Base-by-base conservation (phyloP, 2,329 filamentous ascomycete species). In the Stagonosporopsis vannaccii region DNA sequence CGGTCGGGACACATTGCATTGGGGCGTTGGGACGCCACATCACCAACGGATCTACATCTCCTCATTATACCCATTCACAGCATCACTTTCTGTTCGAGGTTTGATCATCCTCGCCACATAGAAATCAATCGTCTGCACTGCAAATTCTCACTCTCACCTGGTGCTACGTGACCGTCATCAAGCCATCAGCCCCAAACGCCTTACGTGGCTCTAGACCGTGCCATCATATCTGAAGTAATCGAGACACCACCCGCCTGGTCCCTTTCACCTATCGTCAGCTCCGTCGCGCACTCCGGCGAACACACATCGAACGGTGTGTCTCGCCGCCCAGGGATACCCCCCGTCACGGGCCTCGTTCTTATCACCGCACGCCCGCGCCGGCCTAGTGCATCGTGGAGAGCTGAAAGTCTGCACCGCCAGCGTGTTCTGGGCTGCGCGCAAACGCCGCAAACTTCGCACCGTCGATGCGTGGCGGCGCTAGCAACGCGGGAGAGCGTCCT, bases 21-120 rank as follows among this genome's bases (percentile, higher is more conserved):
- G 28, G 26, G 42, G 47, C 42, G 32, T 26, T 33, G 28, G 53
- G 47, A 51, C 53, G 42, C 32, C 30, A 51, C 53, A 36, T 47
- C 46, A 35, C 46, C 23, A 33, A 49, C 35, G 51, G 51, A 50
- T 55, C 45, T 55, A 35, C 52, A 46, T 12, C 20, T 56, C 46
- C 50, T 56, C 53, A 51, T 51, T 56, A 56, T 56, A 56, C 53
- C 53, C 53, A 45, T 48, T 32, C 23, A 19, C 33, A 51, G 53
- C 47, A 43, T 51, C n/a, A 26, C 32, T 44, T 20, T 47, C 25
- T 12, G 39, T 25, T 33, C 37, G 47, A 51, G 47, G 53, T 19
- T 36, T 32, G 30, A 39, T 28, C 32, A 25, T 42, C 53, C 42
- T 48, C 32, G 36, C 47, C 37, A 43, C 43, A 56, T 56, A 51